These are phyloP conservation scores for Alternaria sp. DNA, from an alignment of 2,329 filamentous ascomycete species.

Conservation along the genomic window DNA sequence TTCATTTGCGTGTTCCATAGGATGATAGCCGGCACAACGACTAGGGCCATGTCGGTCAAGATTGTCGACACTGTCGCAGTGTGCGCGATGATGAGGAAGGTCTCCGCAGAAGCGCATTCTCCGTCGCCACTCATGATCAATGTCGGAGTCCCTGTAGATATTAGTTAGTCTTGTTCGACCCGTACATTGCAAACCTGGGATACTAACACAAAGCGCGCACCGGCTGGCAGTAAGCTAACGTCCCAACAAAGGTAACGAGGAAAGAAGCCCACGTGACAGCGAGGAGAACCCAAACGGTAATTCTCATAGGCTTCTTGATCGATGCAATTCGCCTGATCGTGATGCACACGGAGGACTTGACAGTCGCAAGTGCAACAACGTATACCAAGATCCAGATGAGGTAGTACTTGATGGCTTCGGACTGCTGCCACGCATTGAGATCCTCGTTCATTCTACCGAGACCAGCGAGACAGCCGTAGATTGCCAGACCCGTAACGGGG, in stretches of 20 bases:
- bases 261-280: conserved; percentile 30
- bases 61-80: conserved; percentile 29
- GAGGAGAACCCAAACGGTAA: conserved; percentile 21
- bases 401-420: conserved; percentile 30
- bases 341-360: conserved; percentile 34
- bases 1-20: conserved; percentile 35
- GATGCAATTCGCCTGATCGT: conserved; percentile 34
- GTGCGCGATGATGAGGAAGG: conserved; percentile 29
- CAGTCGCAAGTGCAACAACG: conserved; percentile 27
- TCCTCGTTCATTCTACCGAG: conserved; percentile 24
- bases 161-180: not conserved
- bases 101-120: conserved; percentile 23
- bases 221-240: conserved; percentile 25
- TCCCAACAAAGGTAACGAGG: conserved; percentile 29
- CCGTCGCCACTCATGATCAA: conserved; percentile 19
- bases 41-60: conserved; percentile 27
- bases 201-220: conserved; percentile 15
- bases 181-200: accelerated
- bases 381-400: conserved; percentile 35
- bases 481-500: not conserved
- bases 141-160: conserved; percentile 9
- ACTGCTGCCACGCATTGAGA: conserved; percentile 29
- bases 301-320: conserved; percentile 21
- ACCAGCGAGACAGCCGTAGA: conserved; percentile 14
- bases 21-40: conserved; percentile 27